Base-by-base conservation (phyloP, 176 grass and related monocot species). In the Melocanna baccifera region DNA sequence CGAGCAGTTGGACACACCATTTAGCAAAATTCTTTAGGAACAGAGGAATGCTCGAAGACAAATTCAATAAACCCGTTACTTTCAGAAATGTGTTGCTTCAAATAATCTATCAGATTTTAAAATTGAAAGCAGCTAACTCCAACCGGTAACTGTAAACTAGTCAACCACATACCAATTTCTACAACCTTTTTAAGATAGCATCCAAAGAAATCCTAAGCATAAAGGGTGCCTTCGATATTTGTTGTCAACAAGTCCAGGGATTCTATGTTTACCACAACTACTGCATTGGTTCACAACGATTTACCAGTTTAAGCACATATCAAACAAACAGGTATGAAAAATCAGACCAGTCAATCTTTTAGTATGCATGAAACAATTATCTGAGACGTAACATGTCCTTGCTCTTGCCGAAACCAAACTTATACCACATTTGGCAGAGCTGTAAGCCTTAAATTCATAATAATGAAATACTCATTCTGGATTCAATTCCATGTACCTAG, bases 311-410 rank as follows among this genome's bases (percentile, higher is more conserved):
- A 58, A 15, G 65, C 14, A 15, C 6, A 15, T 69, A 59, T 20
- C 67, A 72, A 80, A 67, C 26, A 41, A 82, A 59, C 6, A 82
- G 14, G 15, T 71, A 69, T n/a, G 64, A 81, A 68, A 58, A 41
- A 41, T 56, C 48, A 47, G 19, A 28, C 75, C 4, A 37, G 46
- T 46, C 1, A 1, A 46, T 37, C 42, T 13, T 67, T 67, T 15
- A 81, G 28, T 3, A 68, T 69, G 64, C 66, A 30, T 52, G 7
- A 67, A 20, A 52, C 12, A 67, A 46, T 80, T 13, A 32, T 68
- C 30, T 40, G 20, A 81, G 12, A 40, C 2, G 62, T 55, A 66
- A 68, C 3, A 0, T 34, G 56, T 56, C 20, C 65, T 32, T 64
- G 13, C 16, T 50, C 41, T 65, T 79, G 37, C 56, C 13, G 19